Base-by-base conservation (phyloP, 352 stramenopile species). In the Globisporangium megalacanthum region DNA sequence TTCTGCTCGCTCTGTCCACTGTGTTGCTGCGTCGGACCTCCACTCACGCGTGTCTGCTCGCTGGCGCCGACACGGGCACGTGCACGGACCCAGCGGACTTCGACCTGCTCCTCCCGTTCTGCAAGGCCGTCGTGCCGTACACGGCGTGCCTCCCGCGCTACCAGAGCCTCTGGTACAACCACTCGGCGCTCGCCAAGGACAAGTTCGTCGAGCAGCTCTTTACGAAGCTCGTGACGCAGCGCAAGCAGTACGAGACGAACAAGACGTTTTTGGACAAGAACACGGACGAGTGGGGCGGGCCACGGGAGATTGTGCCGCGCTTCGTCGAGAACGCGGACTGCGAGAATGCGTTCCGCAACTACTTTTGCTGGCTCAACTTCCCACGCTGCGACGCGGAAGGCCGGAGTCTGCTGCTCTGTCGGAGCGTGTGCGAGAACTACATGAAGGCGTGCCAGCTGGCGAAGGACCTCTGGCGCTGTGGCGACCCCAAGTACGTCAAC, bases 291-390 rank as follows among this genome's bases (percentile, higher is more conserved):
- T 89, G 82, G 75, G 78, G 79, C 29, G 58, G 62, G 1, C 33
- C 63, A 11, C 65, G 78, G 19, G 72, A 81, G 49, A 85, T 89
- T 39, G 73, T 78, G 53, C 75, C 86, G 59, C 81, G 84, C 20
- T 97, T 95, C 61, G 72, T 77, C 25, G 79, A 94, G 49, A 95
- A 96, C 55, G 62, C 78, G 9, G 90, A 96, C 61, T 97, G 90
- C 47, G 71, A 93, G 65, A 88, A 95, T 54, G 86, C 90, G n/a
- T 97, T 94, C 63, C 69, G 69, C 41, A 93, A 93, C 57, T 97
- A 94, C 61, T 85, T 92, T 35, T 97, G 89, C 65, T 97, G 81
- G 83, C 49, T 96, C 15, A 97, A 96, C 67, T 97, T 97, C 62
- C 90, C 90, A 19, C 77, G 90, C 35, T 97, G 89, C 67, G 89